These are phyloP conservation scores for Borealophlyctis nickersoniae DNA, from an alignment of 192 early-diverging fungal species.

Conservation along the genomic window DNA sequence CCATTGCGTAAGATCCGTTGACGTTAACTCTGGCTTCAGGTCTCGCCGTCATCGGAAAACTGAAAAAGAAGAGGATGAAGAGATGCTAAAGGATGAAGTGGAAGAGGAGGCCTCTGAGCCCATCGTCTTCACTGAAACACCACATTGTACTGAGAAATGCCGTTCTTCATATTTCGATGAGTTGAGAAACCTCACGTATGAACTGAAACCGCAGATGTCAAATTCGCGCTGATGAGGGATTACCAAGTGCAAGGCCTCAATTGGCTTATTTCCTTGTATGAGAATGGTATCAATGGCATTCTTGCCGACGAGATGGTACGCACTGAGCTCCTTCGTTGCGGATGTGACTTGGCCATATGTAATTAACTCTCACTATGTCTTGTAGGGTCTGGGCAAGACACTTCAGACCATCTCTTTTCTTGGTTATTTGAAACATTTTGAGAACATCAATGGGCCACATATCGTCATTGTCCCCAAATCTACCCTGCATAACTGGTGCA, in stretches of 20 bases:
- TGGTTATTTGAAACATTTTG: constrained; percentile 86
- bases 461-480: constrained; percentile 96
- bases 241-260: constrained; percentile 97
- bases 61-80: constrained; percentile 96
- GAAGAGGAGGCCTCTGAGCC: constrained; percentile 47
- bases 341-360: neutral
- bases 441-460: constrained; percentile 79
- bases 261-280: constrained; percentile 95
- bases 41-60: constrained; percentile 88
- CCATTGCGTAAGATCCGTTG: constrained; percentile 6
- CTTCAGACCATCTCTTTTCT: constrained; percentile 95
- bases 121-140: constrained; percentile 83
- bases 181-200: no score
- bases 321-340: neutral
- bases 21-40: constrained; percentile 14
- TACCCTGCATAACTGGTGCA: constrained; percentile 94
- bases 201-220: constrained; percentile 70
- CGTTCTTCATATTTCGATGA: no score
- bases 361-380: neutral
- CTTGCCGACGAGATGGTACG: constrained; percentile 96
- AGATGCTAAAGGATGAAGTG: constrained; percentile 79
- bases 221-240: constrained; percentile 88
- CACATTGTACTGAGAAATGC: no score
- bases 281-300: constrained; percentile 98
- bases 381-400: constrained; percentile 90